Base-by-base conservation (phyloP, 2,329 filamentous ascomycete species). In the Basipetospora chlamydospora region DNA sequence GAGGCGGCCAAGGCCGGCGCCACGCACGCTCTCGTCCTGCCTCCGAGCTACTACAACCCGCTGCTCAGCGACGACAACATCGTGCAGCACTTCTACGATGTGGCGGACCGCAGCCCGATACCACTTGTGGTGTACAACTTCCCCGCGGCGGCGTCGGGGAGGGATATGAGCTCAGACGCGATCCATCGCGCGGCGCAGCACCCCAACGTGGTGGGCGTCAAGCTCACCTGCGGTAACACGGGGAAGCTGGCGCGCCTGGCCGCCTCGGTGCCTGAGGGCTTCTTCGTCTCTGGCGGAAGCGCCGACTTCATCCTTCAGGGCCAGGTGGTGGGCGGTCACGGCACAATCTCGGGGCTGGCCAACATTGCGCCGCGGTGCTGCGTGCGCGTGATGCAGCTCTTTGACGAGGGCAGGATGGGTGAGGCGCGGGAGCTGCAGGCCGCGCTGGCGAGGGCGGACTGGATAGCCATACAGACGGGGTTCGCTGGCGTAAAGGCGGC, bases 21-120 rank as follows among this genome's bases (percentile, higher is more conserved):
- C 44, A 78, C 86, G 56, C 83, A 80, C 47, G 80, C 79, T 6
- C 66, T 90, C 38, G 70, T 87, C 4, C 67, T 88, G 20, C 80
- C 82, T 7, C 82, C 82, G 3, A 75, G 73, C 35, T 88, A 87
- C 61, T 87, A 86, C 59, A 71, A 76, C 40, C 52, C 69, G 5
- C 61, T 83, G 17, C 77, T 84, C 50, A 64, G 70, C 6, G 68
- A 68, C 2, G 58, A 77, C 33, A 39, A 33, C 9, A 21, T 43
- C 6, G 16, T 69, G 17, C 61, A 67, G 23, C 73, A 77, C 54
- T 86, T 83, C 63, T 57, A 49, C n/a, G 64, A 69, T 39, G 71
- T 79, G 11, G 73, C 73, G n/a, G 61, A 64, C 32, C 59, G 49
- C 8, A 71, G 67, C 6, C 70, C 70, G 1, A 61, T 79, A 26